phyloP scores from a whole-genome alignment of 306 rosid species.

The Lathyrus aphaca region DNA sequence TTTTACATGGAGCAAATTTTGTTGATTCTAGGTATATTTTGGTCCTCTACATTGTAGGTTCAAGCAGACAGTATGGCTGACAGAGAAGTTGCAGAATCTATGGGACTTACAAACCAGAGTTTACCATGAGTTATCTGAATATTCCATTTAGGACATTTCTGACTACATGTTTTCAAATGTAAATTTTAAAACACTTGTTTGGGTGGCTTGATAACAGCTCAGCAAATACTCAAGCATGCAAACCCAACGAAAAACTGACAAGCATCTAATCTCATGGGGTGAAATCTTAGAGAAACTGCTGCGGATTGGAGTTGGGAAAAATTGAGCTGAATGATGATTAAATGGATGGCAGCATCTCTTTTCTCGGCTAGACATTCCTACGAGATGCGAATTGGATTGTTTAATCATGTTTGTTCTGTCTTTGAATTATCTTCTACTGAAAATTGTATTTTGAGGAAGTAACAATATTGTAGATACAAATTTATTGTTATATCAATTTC shows the following conservation, averaged over 20 bases:
- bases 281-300: conserved; percentile 38
- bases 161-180: conserved; percentile 37
- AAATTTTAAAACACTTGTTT: conserved; percentile 37
- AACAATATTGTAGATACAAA: conserved; percentile 46
- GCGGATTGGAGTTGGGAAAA: conserved; percentile 35
- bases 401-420: conserved; percentile 31
- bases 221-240: conserved; percentile 26
- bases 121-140: conserved; percentile 56
- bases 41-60: conserved; percentile 53
- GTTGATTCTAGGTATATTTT: conserved; percentile 27
- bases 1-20: conserved; percentile 5
- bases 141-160: conserved; percentile 38
- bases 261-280: conserved; percentile 19
- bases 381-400: conserved; percentile 18
- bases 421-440: conserved; percentile 11
- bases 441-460: conserved; percentile 35
- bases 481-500: conserved; percentile 11
- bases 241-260: conserved; percentile 30
- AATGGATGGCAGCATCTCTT: conserved; percentile 33
- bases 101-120: conserved; percentile 77
- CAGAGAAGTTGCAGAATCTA: conserved; percentile 84
- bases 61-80: conserved; percentile 77
- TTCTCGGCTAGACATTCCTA: conserved; percentile 20
- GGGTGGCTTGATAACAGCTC: conserved; percentile 39
- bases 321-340: conserved; percentile 21